These are phyloP conservation scores for Xylaria telfairii DNA, from an alignment of 495 filamentous ascomycete species.

Conservation along the genomic window DNA sequence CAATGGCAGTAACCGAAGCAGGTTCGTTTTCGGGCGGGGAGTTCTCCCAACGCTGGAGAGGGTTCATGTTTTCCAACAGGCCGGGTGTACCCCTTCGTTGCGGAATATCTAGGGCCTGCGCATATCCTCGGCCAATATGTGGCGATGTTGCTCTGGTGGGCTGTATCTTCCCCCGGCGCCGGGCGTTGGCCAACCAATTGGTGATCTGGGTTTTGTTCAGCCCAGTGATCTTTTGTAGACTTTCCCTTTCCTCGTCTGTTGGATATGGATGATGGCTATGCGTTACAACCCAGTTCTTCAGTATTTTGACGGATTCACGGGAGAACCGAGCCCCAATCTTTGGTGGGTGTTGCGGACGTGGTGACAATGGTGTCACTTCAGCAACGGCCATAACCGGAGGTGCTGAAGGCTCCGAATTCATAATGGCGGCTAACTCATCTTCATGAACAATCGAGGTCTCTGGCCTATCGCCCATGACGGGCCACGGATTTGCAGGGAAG, in stretches of 20 bases:
- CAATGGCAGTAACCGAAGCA: slow-evolving; percentile 79
- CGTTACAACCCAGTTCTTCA: slow-evolving; percentile 79
- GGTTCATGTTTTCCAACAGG: slow-evolving; percentile 71
- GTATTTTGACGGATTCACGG: slow-evolving; percentile 70
- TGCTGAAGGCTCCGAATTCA: slow-evolving; percentile 54
- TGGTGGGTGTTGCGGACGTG: slow-evolving; percentile 33
- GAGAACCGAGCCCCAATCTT: slow-evolving; percentile 71
- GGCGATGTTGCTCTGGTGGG: slow-evolving; percentile 63
- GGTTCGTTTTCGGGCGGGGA: slow-evolving; percentile 89
- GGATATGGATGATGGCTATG: slow-evolving; percentile 82
- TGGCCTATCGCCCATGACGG: slow-evolving; percentile 52
- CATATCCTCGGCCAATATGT: slow-evolving; percentile 54
- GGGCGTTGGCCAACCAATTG: slow-evolving; percentile 88
- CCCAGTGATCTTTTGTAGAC: slow-evolving; percentile 72
- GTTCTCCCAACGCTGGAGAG: slow-evolving; percentile 83
- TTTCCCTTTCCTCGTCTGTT: slow-evolving; percentile 78
- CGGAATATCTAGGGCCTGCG: slow-evolving; percentile 73
- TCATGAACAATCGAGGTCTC: slow-evolving; percentile 50
- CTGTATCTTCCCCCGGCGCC: slow-evolving; percentile 74
- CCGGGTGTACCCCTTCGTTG: slow-evolving; percentile 52
- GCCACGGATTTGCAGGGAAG: slow-evolving; percentile 54
- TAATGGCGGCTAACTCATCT: slow-evolving; percentile 51
- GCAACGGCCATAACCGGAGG: slow-evolving; percentile 53
- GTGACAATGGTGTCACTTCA: slow-evolving; percentile 34
- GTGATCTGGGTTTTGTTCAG: slow-evolving; percentile 77